Conservation (phyloP, 2,329 filamentous ascomycete species). For the Thelonectria olida region DNA sequence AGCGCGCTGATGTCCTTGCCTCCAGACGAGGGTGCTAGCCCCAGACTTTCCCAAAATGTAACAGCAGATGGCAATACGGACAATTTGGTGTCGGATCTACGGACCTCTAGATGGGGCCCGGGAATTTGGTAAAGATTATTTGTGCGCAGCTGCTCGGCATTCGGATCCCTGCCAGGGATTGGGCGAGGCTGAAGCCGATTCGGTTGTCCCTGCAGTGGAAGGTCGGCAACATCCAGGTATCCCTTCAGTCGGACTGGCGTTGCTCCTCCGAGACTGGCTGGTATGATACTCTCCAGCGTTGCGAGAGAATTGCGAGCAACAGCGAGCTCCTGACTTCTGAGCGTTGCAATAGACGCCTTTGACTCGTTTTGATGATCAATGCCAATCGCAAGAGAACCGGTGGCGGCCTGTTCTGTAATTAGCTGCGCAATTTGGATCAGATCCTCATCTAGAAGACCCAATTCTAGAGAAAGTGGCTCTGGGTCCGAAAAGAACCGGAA, state of each 20-base stretch:
- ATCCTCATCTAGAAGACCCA: slow-evolving; percentile 64
- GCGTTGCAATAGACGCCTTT: slow-evolving; percentile 38
- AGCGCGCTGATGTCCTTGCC: slow-evolving; percentile 76
- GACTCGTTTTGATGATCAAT: slow-evolving; percentile 33
- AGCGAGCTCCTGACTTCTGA: slow-evolving; percentile 53
- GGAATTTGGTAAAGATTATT: slow-evolving; percentile 70
- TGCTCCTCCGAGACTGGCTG: slow-evolving; percentile 53
- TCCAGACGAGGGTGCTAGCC: slow-evolving; percentile 76
- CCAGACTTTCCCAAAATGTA: slow-evolving; percentile 83
- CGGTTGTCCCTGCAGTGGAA: slow-evolving; percentile 62
- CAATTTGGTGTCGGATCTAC: slow-evolving; percentile 73
- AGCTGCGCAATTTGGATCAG: slow-evolving; percentile 75
- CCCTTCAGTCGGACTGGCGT: slow-evolving; percentile 54
- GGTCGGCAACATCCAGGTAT: slow-evolving; percentile 66
- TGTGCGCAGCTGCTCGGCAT: slow-evolving; percentile 57
- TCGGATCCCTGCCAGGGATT: slow-evolving; percentile 51
- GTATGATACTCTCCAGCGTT: slow-evolving; percentile 56
- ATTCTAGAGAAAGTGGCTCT: slow-evolving; percentile 59
- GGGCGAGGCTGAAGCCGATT: slow-evolving; percentile 61
- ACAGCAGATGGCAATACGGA: slow-evolving; percentile 80
- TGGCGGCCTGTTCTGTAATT: slow-evolving; percentile 74
- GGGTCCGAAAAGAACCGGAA: slow-evolving; percentile 67
- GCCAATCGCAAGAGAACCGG: slow-evolving; percentile 54
- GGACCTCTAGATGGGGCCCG: slow-evolving; percentile 76
- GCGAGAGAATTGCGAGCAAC: slow-evolving; percentile 59